Evolutionary conservation across 2,329 filamentous ascomycete species (phyloP).

Genomic region (Xylaria sp.): DNA sequence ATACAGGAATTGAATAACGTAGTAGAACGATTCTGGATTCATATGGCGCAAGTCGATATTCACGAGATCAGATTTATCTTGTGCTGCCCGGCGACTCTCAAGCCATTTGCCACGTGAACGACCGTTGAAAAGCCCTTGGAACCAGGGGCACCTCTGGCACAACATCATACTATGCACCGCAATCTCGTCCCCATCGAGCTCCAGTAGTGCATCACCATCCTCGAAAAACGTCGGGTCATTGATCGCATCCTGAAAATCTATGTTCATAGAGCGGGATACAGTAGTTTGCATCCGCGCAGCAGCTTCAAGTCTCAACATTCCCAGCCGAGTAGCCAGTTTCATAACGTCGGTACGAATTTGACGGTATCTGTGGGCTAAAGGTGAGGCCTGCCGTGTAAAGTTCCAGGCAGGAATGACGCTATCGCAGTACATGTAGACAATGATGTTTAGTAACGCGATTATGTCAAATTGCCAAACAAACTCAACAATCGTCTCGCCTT

Average conservation of each 20-base stretch:
- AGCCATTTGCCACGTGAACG: slow-evolving; percentile 88
- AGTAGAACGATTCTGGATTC: slow-evolving; percentile 74
- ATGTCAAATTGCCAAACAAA: slow-evolving; percentile 77
- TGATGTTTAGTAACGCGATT: slow-evolving; percentile 80
- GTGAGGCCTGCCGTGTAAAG: slow-evolving; percentile 72
- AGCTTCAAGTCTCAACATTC: slow-evolving; percentile 76
- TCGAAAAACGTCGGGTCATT: slow-evolving; percentile 77
- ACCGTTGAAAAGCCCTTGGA: slow-evolving; percentile 89
- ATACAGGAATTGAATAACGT: slow-evolving; percentile 85
- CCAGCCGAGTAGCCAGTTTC: slow-evolving; percentile 78
- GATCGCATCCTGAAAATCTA: slow-evolving; percentile 77
- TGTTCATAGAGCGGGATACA: slow-evolving; percentile 70
- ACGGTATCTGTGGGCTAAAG: slow-evolving; percentile 77
- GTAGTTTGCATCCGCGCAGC: slow-evolving; percentile 79
- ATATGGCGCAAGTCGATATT: slow-evolving; percentile 87
- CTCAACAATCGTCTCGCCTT: slow-evolving; percentile 66
- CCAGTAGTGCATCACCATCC: slow-evolving; percentile 80
- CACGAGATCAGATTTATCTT: slow-evolving; percentile 61
- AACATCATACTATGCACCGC: slow-evolving; percentile 81
- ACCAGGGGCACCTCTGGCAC: slow-evolving; percentile 90
- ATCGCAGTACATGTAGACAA: slow-evolving; percentile 85
- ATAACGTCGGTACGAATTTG: slow-evolving; percentile 87
- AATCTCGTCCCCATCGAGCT: slow-evolving; percentile 78
- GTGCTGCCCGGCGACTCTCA: slow-evolving; percentile 67
- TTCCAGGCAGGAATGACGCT: slow-evolving; percentile 87